Percentiles rank a stretch among this genome's conserved stretches.
Conservation (phyloP, 129 eudicot species). For the sunflower (Helianthus annuus) region HanXRQr2.0-SUNRISE NC_035449.2:179883121-179883620, state of each 20-base stretch:
- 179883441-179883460: constrained; percentile 32
- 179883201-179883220: background rate
- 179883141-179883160: background rate
- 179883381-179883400: constrained; percentile 23
- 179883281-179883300: constrained; percentile 29
- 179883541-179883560: background rate
- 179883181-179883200: constrained; percentile 32
- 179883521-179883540: constrained; percentile 3
- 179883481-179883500: constrained; percentile 20
- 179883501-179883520: constrained; percentile 28
- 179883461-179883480: constrained; percentile 24
- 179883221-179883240: constrained; percentile 24
- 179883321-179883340: constrained; percentile 26
- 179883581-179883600: too few relatives aligned
- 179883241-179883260: constrained; percentile 15
- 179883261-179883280: constrained; percentile 22
- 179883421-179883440: constrained; percentile 19
- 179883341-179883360: constrained; percentile 31
- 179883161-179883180: constrained; percentile 31
- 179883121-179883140: background rate
- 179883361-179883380: constrained; percentile 26
- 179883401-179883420: constrained; percentile 34
- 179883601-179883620: too few relatives aligned
- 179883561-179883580: background rate
- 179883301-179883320: constrained; percentile 25